Base-by-base conservation (phyloP, 1,284 basidiomycete genomes). In the Malassezia globosa region DNA sequence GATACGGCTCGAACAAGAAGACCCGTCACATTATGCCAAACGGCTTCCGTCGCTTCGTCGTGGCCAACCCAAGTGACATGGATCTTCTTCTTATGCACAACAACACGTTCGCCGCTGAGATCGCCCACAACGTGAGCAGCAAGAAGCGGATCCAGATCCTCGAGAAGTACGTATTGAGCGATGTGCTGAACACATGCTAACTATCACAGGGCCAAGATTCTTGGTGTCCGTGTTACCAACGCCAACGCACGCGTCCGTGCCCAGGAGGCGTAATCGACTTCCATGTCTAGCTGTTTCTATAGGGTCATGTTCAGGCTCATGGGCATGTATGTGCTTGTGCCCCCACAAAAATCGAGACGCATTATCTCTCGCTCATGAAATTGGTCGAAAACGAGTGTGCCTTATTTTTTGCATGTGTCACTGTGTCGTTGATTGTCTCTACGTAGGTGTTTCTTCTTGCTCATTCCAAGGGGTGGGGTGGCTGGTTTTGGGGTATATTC, bases 121-220 rank as follows among this genome's bases (percentile, higher is more conserved):
- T 99, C 69, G 94, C 94, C 51, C 90, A 96, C 80, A 86, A 83
- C 73, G 90, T 99, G 66, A 87, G 84, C 77, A 86, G 85, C 78
- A 85, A 88, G 75, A 96, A 97, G 81, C 87, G 94, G 70, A 83
- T 84, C 57, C 77, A 81, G 62, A 92, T 99, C 68, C 78, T 97
- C 56, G 87, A 89, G 75, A 80, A 85, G 85, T 85, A 42, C 16
- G 34, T 44, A 10, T 27, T 10, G 11, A n/a, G n/a, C n/a, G n/a
- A 2, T 23, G 19, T 6, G 35, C n/a, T 16, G 19, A 22, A n/a
- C 22, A 19, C 23, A 24, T 42, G 10, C 41, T 35, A n/a, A 48
- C 46, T 22, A 26, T 19, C 14, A 23, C 42, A 54, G 52, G 42
- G 65, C 61, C 46, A 69, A 63, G 62, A 59, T 69, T 42, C 69